phyloP scores from a whole-genome alignment of 2,329 filamentous ascomycete genomes.

The Fusarium anguioides region DNA sequence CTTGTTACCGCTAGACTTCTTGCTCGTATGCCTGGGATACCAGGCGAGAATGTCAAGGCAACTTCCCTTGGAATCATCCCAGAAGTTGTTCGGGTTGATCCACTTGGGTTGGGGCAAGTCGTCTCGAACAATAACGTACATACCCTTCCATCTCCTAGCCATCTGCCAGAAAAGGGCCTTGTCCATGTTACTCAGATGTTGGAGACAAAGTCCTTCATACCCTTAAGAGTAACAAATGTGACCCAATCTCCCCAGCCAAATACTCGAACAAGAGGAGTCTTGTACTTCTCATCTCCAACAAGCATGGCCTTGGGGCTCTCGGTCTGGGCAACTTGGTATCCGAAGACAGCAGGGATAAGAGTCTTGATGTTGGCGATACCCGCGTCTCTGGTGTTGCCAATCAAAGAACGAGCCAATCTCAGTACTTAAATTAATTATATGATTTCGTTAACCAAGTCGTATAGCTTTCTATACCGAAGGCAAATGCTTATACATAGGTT shows the following conservation, averaged over 20 bases:
- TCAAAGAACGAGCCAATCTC: neutral
- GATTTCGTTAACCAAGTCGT: too few relatives aligned
- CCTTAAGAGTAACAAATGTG: neutral
- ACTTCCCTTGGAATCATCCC: neutral
- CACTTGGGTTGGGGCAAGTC: slow-evolving; percentile 6
- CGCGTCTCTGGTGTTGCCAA: neutral
- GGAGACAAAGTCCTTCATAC: neutral
- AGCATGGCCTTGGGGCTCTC: neutral
- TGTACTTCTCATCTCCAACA: neutral
- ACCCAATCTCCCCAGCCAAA: slow-evolving; percentile 9
- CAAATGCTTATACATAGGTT: too few relatives aligned
- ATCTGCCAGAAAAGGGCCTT: slow-evolving; percentile 14
- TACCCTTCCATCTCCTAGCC: neutral
- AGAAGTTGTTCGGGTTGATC: slow-evolving; percentile 11
- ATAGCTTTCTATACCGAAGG: too few relatives aligned
- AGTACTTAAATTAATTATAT: too few relatives aligned
- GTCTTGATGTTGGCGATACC: neutral
- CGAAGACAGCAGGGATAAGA: neutral
- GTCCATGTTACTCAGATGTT: slow-evolving; percentile 3
- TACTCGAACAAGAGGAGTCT: neutral
- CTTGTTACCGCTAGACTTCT: neutral
- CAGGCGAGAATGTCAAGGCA: slow-evolving; percentile 9
- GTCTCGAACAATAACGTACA: slow-evolving; percentile 8
- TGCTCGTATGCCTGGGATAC: neutral
- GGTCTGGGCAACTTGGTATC: neutral